These are phyloP conservation scores for Candida sanyaensis DNA, from an alignment of 1,139 yeast species.

Conservation along the genomic window DNA sequence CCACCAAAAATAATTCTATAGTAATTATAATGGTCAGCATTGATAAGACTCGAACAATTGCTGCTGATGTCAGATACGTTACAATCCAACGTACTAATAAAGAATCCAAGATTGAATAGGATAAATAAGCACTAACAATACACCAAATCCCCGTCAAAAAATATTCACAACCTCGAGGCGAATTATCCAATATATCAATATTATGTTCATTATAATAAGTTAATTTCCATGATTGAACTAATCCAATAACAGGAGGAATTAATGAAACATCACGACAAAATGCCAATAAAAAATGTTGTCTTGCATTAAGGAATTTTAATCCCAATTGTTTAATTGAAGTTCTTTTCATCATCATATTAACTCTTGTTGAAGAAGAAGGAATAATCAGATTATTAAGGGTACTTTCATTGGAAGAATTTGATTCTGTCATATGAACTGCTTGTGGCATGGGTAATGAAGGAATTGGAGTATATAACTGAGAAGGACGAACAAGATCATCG, in stretches of 20 bases:
- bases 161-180: slow-evolving; percentile 69
- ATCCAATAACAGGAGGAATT: slow-evolving; percentile 61
- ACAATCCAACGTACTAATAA: slow-evolving; percentile 93
- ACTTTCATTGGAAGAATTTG: slow-evolving; percentile 11
- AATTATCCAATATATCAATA: slow-evolving; percentile 36
- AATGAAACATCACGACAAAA: slow-evolving; percentile 73
- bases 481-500: neutral
- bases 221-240: slow-evolving; percentile 55
- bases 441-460: slow-evolving; percentile 14
- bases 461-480: slow-evolving; percentile 15
- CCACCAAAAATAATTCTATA: slow-evolving; percentile 65
- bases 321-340: slow-evolving; percentile 55
- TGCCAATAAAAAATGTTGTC: slow-evolving; percentile 75
- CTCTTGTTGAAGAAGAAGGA: slow-evolving; percentile 3
- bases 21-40: slow-evolving; percentile 75
- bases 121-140: slow-evolving; percentile 79
- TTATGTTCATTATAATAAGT: slow-evolving; percentile 31
- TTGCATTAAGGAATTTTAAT: slow-evolving; percentile 66
- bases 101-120: slow-evolving; percentile 85
- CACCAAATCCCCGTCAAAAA: slow-evolving; percentile 80
- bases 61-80: slow-evolving; percentile 84
- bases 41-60: slow-evolving; percentile 80
- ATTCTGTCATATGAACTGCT: slow-evolving; percentile 8
- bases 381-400: slow-evolving; percentile 8
- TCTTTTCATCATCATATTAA: slow-evolving; percentile 10